phyloP scores from a whole-genome alignment of 1,284 basidiomycete genomes.

The Prillingera fragicola region DNA sequence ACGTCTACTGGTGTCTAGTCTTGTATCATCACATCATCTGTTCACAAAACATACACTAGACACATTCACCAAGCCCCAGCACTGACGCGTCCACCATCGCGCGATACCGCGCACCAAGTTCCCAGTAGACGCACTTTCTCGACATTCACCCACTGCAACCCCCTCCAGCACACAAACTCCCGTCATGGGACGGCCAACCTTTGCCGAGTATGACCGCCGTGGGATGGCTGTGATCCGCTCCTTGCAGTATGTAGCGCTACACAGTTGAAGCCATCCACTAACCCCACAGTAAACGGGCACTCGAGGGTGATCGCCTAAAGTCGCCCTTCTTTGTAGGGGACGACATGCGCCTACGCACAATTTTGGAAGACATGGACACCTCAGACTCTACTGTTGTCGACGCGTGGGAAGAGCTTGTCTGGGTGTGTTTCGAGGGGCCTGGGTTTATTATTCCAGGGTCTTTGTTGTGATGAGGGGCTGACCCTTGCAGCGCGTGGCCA shows the following conservation, averaged over 20 bases:
- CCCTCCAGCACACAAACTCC: background rate
- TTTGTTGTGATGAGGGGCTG: background rate
- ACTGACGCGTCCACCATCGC: too few species aligned
- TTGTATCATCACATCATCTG: too few species aligned
- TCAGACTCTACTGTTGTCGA: background rate
- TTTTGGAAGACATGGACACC: constrained; percentile 6
- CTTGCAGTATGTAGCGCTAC: constrained; percentile 7
- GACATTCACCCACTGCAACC: background rate
- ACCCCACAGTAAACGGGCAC: background rate
- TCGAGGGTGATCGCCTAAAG: background rate
- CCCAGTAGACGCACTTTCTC: too few species aligned
- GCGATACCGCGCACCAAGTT: too few species aligned
- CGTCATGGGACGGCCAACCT: constrained; percentile 10
- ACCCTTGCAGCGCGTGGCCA: background rate
- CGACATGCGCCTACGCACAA: constrained; percentile 9
- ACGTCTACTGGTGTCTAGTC: too few species aligned
- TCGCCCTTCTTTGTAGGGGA: too few species aligned
- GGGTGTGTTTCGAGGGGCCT: constrained; percentile 7
- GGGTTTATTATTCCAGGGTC: too few species aligned
- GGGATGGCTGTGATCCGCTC: constrained; percentile 7
- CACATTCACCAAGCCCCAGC: too few species aligned
- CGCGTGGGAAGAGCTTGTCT: constrained; percentile 15
- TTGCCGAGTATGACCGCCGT: constrained; percentile 3
- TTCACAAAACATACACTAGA: too few species aligned
- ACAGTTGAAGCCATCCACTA: background rate